Percentiles rank a stretch among this genome's conserved stretches.
These are phyloP conservation scores for Bassia scoparia DNA, from an alignment of 148 eudicot genomes.

Conservation along the genomic window DNA sequence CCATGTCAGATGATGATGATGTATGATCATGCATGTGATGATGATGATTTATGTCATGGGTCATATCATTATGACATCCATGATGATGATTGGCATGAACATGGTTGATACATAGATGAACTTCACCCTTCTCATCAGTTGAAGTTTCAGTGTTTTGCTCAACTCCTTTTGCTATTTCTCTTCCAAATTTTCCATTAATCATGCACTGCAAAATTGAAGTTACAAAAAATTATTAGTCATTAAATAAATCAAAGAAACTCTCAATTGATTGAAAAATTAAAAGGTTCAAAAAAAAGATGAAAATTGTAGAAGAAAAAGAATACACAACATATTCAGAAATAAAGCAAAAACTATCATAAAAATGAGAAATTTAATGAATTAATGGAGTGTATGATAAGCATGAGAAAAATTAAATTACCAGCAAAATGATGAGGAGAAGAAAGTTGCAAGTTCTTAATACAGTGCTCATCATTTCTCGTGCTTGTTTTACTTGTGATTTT, in stretches of 20 bases:
- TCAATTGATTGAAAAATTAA: background rate
- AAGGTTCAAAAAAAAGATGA: background rate
- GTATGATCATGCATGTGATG: slow-evolving; percentile 25
- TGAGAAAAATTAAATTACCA: slow-evolving; percentile 12
- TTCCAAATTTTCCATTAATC: slow-evolving; percentile 26
- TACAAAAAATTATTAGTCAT: background rate
- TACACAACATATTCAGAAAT: background rate
- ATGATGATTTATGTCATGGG: too few species aligned
- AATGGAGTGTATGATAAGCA: too few species aligned
- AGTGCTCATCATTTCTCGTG: slow-evolving; percentile 19
- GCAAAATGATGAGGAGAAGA: slow-evolving; percentile 26
- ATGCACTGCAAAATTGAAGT: slow-evolving; percentile 15
- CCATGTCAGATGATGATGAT: slow-evolving; percentile 29
- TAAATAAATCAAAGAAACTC: background rate
- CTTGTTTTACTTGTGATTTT: background rate
- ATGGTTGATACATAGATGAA: slow-evolving; percentile 23
- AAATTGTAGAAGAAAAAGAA: background rate
- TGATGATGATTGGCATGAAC: slow-evolving; percentile 9
- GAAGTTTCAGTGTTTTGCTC: slow-evolving; percentile 17
- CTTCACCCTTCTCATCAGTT: slow-evolving; percentile 2
- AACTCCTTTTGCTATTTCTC: slow-evolving; percentile 20
- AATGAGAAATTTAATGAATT: too few species aligned
- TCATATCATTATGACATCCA: too few species aligned
- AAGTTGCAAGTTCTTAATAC: slow-evolving; percentile 15
- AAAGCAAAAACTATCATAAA: too few species aligned